Conservation (phyloP, 1,284 basidiomycete species). For the Xerocomus amazonicus region DNA sequence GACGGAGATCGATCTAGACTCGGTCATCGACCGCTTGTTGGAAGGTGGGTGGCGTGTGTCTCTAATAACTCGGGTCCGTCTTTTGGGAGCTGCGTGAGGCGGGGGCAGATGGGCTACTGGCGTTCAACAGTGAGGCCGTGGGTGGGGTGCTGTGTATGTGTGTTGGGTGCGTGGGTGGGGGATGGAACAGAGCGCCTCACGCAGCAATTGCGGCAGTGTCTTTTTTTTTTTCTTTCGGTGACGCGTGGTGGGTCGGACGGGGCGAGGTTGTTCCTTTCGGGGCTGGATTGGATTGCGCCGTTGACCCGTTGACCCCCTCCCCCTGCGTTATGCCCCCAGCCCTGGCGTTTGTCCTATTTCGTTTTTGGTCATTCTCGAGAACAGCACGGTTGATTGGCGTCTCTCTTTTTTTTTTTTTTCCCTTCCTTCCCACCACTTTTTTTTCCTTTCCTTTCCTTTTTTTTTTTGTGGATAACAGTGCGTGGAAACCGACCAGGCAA, state of each 20-base stretch:
- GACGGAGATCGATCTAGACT: conserved; percentile 95
- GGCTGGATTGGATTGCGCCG: too few species aligned
- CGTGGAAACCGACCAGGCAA: conserved; percentile 93
- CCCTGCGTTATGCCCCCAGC: too few species aligned
- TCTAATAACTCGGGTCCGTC: conserved; percentile 15
- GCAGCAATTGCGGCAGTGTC: conserved; percentile 20
- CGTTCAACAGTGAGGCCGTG: too few species aligned
- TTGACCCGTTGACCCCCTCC: too few species aligned
- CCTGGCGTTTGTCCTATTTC: neutral
- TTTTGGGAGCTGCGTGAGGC: conserved; percentile 10
- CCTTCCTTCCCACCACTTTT: conserved; percentile 1
- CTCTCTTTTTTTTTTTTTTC: conserved; percentile 13
- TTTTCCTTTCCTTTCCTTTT: conserved; percentile 8
- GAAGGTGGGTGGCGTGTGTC: conserved; percentile 74
- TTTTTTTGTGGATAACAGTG: conserved; percentile 45
- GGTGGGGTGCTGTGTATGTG: too few species aligned
- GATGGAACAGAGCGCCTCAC: neutral
- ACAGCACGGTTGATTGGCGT: conserved; percentile 14
- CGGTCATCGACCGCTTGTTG: conserved; percentile 93
- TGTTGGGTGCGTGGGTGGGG: too few species aligned
- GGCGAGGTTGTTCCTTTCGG: too few species aligned
- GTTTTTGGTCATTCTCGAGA: neutral
- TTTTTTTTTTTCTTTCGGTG: neutral
- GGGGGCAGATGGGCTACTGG: neutral
- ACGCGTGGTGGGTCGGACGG: neutral